Evolutionary conservation across 148 eudicot species (phyloP).

Genomic region (Fagopyrum homotropicum): DNA sequence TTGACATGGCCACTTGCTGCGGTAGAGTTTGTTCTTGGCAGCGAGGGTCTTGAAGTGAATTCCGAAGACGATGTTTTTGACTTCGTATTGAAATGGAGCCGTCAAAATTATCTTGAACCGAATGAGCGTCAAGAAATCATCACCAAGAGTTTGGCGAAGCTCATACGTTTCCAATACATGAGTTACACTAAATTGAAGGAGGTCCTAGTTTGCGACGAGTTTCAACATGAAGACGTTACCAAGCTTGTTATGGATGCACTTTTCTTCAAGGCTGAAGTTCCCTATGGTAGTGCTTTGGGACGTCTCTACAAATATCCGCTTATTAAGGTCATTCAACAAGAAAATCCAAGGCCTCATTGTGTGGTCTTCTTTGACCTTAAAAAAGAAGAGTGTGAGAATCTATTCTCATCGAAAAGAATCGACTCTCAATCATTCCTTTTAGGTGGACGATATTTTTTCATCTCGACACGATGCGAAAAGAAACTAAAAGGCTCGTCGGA

Average conservation of each 20-base stretch:
- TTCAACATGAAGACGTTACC: constrained; percentile 66
- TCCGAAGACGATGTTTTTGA: constrained; percentile 86
- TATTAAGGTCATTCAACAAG: constrained; percentile 71
- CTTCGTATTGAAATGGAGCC: constrained; percentile 66
- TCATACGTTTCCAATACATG: constrained; percentile 73
- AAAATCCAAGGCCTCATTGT: constrained; percentile 65
- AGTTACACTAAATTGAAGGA: constrained; percentile 68
- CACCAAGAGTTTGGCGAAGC: constrained; percentile 50
- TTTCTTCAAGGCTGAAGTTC: constrained; percentile 75
- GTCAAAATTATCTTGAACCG: constrained; percentile 48
- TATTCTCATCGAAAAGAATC: constrained; percentile 54
- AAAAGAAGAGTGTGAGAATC: constrained; percentile 56
- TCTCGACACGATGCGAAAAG: constrained; percentile 74
- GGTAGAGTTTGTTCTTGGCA: constrained; percentile 60
- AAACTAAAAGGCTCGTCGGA: neutral
- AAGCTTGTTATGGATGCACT: constrained; percentile 77
- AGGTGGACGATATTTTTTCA: constrained; percentile 81
- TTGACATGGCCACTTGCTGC: constrained; percentile 70
- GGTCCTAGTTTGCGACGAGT: constrained; percentile 59
- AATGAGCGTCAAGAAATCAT: constrained; percentile 73
- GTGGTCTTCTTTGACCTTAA: constrained; percentile 76
- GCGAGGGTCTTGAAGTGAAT: constrained; percentile 73
- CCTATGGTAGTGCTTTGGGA: constrained; percentile 62
- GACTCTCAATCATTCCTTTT: constrained; percentile 81
- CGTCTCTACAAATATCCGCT: constrained; percentile 77